Evolutionary conservation across 768 basidiomycete genomes (phyloP).

Genomic region (Boletus sp.): DNA sequence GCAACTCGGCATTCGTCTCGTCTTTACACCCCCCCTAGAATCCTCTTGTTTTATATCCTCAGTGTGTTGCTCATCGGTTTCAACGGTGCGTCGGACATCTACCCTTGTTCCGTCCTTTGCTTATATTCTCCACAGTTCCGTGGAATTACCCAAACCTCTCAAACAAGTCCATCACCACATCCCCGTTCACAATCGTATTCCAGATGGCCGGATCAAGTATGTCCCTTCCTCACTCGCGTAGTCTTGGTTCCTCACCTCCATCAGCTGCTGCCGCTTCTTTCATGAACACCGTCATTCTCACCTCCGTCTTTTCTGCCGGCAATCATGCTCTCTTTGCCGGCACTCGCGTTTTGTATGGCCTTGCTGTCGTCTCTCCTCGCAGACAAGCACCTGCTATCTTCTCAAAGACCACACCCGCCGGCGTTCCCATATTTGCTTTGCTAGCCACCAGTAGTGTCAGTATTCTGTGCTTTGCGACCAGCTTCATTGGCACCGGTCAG

Average conservation of each 20-base stretch:
- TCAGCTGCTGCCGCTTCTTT: conserved; percentile 70
- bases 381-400: conserved; percentile 73
- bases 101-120: neutral
- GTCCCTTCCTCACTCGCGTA: conserved; percentile 15
- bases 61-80: conserved; percentile 80
- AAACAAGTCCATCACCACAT: conserved; percentile 67
- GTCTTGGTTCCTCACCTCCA: neutral
- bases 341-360: conserved; percentile 75
- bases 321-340: conserved; percentile 88
- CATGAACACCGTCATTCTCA: conserved; percentile 84
- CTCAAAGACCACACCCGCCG: conserved; percentile 58
- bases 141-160: conserved; percentile 78
- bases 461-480: conserved; percentile 70
- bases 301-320: conserved; percentile 80
- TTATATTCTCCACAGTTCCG: conserved; percentile 46
- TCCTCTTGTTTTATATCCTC: conserved; percentile 78
- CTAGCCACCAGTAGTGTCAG: conserved; percentile 74
- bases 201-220: conserved; percentile 68
- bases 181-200: conserved; percentile 88
- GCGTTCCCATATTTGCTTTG: conserved; percentile 73
- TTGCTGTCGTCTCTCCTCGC: conserved; percentile 51
- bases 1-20: neutral
- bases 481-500: conserved; percentile 72
- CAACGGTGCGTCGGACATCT: conserved; percentile 50
- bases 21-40: conserved; percentile 42